A percentile compares a stretch with the other conserved stretches of the same genome.
Conservation (phyloP, 257 asterid species). For the Thymus mandschuricus region DNA sequence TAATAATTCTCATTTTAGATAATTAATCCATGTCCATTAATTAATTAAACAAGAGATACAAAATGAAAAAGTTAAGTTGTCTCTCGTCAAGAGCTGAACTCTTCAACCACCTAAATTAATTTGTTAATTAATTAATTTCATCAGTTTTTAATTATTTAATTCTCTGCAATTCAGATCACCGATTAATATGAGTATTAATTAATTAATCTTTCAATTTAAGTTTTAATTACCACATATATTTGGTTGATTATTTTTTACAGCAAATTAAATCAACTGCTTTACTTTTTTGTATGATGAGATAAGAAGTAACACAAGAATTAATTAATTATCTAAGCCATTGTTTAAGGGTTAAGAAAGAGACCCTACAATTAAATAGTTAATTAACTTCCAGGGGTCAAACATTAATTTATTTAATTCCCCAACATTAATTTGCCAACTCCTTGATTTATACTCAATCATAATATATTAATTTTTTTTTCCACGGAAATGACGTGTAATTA, state of each 20-base stretch:
- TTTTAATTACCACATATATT: background rate
- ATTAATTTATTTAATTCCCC: slow-evolving; percentile 20
- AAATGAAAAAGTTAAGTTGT: too few species aligned
- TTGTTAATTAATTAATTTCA: too few species aligned
- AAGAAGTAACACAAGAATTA: slow-evolving; percentile 10
- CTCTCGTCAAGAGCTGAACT: too few species aligned
- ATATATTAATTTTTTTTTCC: slow-evolving; percentile 17
- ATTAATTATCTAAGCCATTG: slow-evolving; percentile 39
- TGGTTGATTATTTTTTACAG: slow-evolving; percentile 37
- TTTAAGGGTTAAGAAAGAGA: slow-evolving; percentile 51
- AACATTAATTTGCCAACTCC: slow-evolving; percentile 29
- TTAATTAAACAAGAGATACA: too few species aligned
- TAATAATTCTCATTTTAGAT: too few species aligned
- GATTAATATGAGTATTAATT: too few species aligned
- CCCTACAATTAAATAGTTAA: slow-evolving; percentile 1
- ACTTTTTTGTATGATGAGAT: slow-evolving; percentile 29
- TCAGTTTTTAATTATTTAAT: too few species aligned
- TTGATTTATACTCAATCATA: slow-evolving; percentile 23
- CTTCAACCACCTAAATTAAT: too few species aligned
- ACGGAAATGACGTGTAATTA: slow-evolving; percentile 30
- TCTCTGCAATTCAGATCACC: too few species aligned
- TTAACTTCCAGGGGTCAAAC: slow-evolving; percentile 23
- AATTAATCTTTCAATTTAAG: background rate
- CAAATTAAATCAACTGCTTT: slow-evolving; percentile 22
- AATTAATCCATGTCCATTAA: too few species aligned